These are phyloP conservation scores for Cercospora sp. DNA, from an alignment of 2,329 filamentous ascomycete species.

Conservation along the genomic window DNA sequence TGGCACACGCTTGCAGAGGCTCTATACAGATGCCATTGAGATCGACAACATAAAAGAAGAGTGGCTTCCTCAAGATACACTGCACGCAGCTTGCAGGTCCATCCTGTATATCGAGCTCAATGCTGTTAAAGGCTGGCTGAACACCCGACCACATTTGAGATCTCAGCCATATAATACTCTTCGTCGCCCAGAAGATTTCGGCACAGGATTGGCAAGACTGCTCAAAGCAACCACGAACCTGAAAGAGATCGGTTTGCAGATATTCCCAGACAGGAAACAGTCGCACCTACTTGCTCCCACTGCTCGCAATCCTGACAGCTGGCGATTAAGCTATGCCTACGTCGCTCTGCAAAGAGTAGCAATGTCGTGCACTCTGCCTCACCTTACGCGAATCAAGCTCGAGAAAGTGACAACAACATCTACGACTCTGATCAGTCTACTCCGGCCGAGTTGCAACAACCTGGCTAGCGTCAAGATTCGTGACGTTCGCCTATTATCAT, in stretches of 20 bases:
- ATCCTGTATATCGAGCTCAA: constrained; percentile 37
- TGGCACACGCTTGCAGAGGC: constrained; percentile 25
- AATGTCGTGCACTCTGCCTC: constrained; percentile 14
- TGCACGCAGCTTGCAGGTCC: constrained; percentile 28
- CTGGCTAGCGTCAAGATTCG: constrained; percentile 36
- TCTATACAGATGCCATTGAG: constrained; percentile 39
- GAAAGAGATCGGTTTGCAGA: constrained; percentile 33
- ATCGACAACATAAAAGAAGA: constrained; percentile 31
- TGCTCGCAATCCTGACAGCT: constrained; percentile 23
- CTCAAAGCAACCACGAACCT: constrained; percentile 28
- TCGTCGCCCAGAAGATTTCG: constrained; percentile 20
- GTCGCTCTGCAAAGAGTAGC: constrained; percentile 25
- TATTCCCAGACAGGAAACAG: constrained; percentile 30
- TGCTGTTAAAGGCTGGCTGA: constrained; percentile 28
- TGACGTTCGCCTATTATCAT: constrained; percentile 33
- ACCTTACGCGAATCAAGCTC: constrained; percentile 34
- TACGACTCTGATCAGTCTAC: constrained; percentile 24
- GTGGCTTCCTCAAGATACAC: constrained; percentile 20
- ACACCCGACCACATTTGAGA: constrained; percentile 1
- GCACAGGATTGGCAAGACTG: constrained; percentile 27
- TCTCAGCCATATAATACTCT: constrained; percentile 13
- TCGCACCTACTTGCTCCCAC: constrained; percentile 28
- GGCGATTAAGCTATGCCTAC: constrained; percentile 30
- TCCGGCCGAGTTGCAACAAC: constrained; percentile 22
- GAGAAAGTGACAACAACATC: constrained; percentile 34